Conservation (phyloP, 2,329 filamentous ascomycete genomes). For the Sclerotinia sclerotiorum region DNA sequence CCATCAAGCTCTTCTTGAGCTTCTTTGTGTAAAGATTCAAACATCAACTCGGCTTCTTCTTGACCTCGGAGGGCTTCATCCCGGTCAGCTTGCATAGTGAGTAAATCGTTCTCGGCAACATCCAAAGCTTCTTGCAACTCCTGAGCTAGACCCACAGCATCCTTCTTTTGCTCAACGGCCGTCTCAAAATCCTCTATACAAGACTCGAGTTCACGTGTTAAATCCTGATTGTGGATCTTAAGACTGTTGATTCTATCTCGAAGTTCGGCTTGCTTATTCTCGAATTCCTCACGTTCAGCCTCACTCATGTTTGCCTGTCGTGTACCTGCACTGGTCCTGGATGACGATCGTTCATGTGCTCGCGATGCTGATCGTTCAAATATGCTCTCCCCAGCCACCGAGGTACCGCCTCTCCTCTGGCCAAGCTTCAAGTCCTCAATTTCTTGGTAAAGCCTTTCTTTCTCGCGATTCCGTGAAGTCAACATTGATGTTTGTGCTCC, state of each 20-base stretch:
- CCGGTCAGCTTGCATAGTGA: conserved; percentile 76
- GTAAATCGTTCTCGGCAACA: conserved; percentile 74
- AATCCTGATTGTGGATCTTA: conserved; percentile 85
- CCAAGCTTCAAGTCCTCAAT: conserved; percentile 95
- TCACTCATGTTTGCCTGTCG: conserved; percentile 57
- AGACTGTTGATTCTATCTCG: conserved; percentile 84
- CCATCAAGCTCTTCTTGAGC: conserved; percentile 66
- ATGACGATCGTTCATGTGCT: conserved; percentile 70
- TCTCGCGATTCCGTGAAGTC: conserved; percentile 91
- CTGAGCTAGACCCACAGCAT: conserved; percentile 57
- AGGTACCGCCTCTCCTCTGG: conserved; percentile 68
- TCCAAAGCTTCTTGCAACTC: conserved; percentile 80
- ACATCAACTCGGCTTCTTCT: conserved; percentile 56
- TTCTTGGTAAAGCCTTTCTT: conserved; percentile 91
- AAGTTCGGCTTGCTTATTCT: conserved; percentile 77
- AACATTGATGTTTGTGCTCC: conserved; percentile 97
- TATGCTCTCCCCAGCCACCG: conserved; percentile 79
- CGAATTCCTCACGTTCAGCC: conserved; percentile 78
- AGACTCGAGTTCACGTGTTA: conserved; percentile 78
- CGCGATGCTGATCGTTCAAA: conserved; percentile 92
- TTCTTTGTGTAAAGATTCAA: conserved; percentile 60
- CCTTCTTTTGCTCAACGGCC: conserved; percentile 61
- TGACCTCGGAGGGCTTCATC: conserved; percentile 77
- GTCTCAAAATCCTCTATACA: conserved; percentile 78
- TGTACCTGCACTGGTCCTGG: conserved; percentile 56